These are phyloP conservation scores for Dendrostoma leiphaemia DNA, from an alignment of 2,329 filamentous ascomycete genomes.

Conservation along the genomic window DNA sequence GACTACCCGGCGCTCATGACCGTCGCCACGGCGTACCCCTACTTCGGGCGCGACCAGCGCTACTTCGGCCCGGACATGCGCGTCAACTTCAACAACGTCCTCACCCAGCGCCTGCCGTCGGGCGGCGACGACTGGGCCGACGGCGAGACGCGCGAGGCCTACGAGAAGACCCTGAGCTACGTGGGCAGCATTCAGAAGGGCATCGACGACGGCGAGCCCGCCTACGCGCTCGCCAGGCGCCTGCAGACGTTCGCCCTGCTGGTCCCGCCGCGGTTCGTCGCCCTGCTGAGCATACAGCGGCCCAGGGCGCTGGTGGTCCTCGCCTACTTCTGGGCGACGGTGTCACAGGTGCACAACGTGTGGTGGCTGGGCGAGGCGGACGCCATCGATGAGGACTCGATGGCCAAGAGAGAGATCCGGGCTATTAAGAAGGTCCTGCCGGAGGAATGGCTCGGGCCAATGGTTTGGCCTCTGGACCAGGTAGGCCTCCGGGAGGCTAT, in stretches of 20 bases:
- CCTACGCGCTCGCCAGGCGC: conserved; percentile 27
- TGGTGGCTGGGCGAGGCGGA: conserved; percentile 26
- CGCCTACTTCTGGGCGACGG: conserved; percentile 26
- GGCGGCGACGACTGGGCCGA: conserved; percentile 22
- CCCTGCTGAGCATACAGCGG: conserved; percentile 22
- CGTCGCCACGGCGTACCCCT: conserved; percentile 38
- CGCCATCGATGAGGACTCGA: conserved; percentile 18
- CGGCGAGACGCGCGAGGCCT: conserved; percentile 24
- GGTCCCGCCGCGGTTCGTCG: conserved; percentile 23
- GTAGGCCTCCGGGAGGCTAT: conserved; percentile 10
- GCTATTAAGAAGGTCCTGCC: conserved; percentile 24
- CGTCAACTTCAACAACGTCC: conserved; percentile 17
- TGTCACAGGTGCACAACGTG: conserved; percentile 21
- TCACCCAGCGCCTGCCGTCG: conserved; percentile 21
- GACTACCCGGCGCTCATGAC: conserved; percentile 41
- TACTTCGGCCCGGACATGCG: conserved; percentile 26
- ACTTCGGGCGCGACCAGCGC: conserved; percentile 25
- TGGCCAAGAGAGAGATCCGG: conserved; percentile 25
- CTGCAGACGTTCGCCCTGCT: conserved; percentile 27
- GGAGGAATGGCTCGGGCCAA: conserved; percentile 20
- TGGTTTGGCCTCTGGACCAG: conserved; percentile 25
- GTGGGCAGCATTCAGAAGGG: conserved; percentile 26
- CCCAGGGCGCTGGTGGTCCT: conserved; percentile 26
- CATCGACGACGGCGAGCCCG: conserved; percentile 28
- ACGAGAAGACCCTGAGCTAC: conserved; percentile 27